A percentile compares a stretch with the other conserved stretches of the same genome.
phyloP scores from a whole-genome alignment of 805 yeast species.

The Barnettozyma salicaria region DNA sequence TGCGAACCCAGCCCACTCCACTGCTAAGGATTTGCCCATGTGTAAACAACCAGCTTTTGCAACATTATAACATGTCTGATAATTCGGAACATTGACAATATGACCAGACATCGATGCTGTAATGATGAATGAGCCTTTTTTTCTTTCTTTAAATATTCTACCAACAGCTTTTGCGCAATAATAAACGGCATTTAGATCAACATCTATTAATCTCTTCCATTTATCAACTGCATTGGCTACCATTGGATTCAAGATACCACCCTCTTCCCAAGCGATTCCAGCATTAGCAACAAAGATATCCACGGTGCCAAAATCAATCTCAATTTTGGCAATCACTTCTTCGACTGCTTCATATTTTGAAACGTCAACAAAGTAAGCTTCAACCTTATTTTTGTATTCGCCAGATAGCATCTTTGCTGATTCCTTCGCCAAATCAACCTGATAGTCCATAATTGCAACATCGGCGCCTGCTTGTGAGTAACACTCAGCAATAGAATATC shows the following conservation, averaged over 20 bases:
- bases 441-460: slow-evolving; percentile 42
- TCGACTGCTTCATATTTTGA: slow-evolving; percentile 25
- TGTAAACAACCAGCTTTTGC: slow-evolving; percentile 23
- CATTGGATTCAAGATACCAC: slow-evolving; percentile 39
- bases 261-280: slow-evolving; percentile 77
- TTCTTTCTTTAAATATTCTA: slow-evolving; percentile 61
- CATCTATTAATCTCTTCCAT: slow-evolving; percentile 68
- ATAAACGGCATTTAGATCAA: slow-evolving; percentile 76
- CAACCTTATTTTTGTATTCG: slow-evolving; percentile 53
- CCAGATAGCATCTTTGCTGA: slow-evolving; percentile 50
- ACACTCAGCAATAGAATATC: slow-evolving; percentile 75
- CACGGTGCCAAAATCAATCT: slow-evolving; percentile 62
- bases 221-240: slow-evolving; percentile 33
- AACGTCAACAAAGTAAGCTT: slow-evolving; percentile 41
- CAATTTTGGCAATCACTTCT: slow-evolving; percentile 32
- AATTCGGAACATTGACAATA: slow-evolving; percentile 80
- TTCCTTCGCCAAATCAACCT: slow-evolving; percentile 39
- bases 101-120: slow-evolving; percentile 91
- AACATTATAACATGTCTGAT: slow-evolving; percentile 73
- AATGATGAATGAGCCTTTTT: slow-evolving; percentile 70
- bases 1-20: slow-evolving; percentile 80
- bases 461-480: slow-evolving; percentile 86
- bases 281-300: slow-evolving; percentile 88
- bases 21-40: slow-evolving; percentile 37
- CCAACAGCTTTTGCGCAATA: slow-evolving; percentile 76